These are phyloP conservation scores for Aspergillus mulundensis DNA, from an alignment of 495 filamentous ascomycete genomes.

Conservation along the genomic window DNA sequence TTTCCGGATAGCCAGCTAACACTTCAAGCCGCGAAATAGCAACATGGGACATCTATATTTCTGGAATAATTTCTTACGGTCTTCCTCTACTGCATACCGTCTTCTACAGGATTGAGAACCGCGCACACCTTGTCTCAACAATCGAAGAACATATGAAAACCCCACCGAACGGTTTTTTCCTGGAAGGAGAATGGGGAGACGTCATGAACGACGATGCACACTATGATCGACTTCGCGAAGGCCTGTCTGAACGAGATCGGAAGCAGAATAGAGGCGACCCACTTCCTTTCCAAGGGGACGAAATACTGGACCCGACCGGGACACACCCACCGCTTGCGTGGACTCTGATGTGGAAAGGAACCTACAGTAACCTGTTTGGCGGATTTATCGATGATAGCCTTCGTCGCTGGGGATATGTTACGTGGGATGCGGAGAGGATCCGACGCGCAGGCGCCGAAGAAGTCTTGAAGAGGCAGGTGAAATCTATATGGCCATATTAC, in stretches of 20 bases:
- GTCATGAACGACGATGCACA: neutral
- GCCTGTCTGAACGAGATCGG: neutral
- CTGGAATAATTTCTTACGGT: too few relatives aligned
- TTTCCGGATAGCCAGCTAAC: too few relatives aligned
- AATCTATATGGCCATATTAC: neutral
- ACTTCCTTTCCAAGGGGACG: too few relatives aligned
- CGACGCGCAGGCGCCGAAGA: conserved; percentile 1
- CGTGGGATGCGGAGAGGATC: conserved; percentile 23
- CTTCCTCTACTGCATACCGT: too few relatives aligned
- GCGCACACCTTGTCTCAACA: neutral
- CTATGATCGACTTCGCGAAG: neutral
- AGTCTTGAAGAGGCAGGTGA: conserved; percentile 1
- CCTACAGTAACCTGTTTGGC: conserved; percentile 18
- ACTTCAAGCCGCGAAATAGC: too few relatives aligned
- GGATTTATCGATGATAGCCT: neutral
- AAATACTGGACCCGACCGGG: neutral
- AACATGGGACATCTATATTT: too few relatives aligned
- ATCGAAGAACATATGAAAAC: neutral
- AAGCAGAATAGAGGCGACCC: too few relatives aligned
- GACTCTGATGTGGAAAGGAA: conserved; percentile 18
- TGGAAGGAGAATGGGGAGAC: neutral
- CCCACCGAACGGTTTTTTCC: neutral
- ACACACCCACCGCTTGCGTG: conserved; percentile 20
- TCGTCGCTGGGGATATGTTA: conserved; percentile 17
- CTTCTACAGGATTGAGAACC: too few relatives aligned